Evolutionary conservation across 2,329 filamentous ascomycete genomes (phyloP), one percentile per base, ranked within the genome.

Genomic region (Botrytis medusae): DNA sequence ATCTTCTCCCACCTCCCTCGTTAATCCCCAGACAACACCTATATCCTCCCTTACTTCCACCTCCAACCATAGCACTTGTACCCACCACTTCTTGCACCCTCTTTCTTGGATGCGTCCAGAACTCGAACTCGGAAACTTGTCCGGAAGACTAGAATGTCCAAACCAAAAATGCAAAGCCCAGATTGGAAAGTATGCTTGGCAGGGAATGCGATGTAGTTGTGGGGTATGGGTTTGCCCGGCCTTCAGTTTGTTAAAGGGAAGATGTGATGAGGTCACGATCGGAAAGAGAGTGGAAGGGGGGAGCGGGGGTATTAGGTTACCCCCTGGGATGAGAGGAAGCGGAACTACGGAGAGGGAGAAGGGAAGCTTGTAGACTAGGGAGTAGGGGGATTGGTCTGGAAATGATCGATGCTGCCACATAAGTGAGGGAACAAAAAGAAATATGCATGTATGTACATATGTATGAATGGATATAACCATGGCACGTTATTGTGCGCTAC

Each of bases 101-200:
- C 85, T 99, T 48, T 93, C 93, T 22, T 99, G 96, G 96, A 99
- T 99, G 96, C 90, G 93, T 10, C 85, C 90, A 1, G 91, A 91
- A 79, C 89, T 99, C 4, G 92, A 95, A 78, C 88, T 92, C 79
- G 94, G 93, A 42, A 89, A 91, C 75, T 86, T 98, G 37, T 93
- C 95, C 74, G 96, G 96, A 37, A 90, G 95, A 16, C 86, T 99
- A 46, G 88, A 90, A 74, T 99, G 96, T 79, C 95, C 96, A 16
- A 92, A 91, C 77, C 74, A 81, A 14, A 92, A 91, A 79, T 99
- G 96, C 82, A 89, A 88, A 64, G 90, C 93, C 59, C 94, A 93
- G 70, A 89, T 98, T 65, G 96, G 96, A 57, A 93, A 96, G 78
- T 99, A 98, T 81, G 93, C 95, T 70, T 99, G 96, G 96, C 94